Percentiles rank a stretch among this genome's conserved stretches.
phyloP scores from a whole-genome alignment of 768 basidiomycete genomes.

The Pseudohyphozyma bogoriensis region DNA sequence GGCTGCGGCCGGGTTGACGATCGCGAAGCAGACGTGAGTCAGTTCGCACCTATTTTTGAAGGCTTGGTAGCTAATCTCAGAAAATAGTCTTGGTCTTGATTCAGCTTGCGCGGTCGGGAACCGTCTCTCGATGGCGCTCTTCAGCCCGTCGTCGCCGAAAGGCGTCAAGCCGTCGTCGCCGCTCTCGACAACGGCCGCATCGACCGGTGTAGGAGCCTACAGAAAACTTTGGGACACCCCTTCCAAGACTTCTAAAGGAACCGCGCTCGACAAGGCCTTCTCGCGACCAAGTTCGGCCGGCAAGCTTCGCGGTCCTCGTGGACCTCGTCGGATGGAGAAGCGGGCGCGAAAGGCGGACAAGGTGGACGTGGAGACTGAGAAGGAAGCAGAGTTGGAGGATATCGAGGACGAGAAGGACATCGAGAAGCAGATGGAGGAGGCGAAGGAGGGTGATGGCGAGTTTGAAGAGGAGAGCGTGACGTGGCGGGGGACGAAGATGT shows the following conservation, averaged over 20 bases:
- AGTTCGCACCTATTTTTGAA: background rate
- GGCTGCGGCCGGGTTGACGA: slow-evolving; percentile 16
- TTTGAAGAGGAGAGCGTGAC: background rate
- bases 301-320: background rate
- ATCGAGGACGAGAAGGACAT: background rate
- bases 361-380: background rate
- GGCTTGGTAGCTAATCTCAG: background rate
- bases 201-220: background rate
- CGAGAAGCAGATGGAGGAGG: background rate
- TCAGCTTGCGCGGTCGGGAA: slow-evolving; percentile 22
- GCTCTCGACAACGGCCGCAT: background rate
- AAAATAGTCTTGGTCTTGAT: slow-evolving; percentile 22
- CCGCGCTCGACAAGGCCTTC: no score
- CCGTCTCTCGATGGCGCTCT: slow-evolving; percentile 21
- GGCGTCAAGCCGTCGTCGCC: background rate
- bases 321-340: background rate
- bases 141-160: background rate
- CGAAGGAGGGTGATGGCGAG: background rate
- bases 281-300: background rate
- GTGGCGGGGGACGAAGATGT: no score
- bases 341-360: background rate
- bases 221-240: background rate
- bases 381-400: background rate
- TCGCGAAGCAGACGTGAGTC: slow-evolving; percentile 10
- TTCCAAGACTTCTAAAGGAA: background rate